Percentiles rank a stretch among this genome's conserved stretches.
These are phyloP conservation scores for Cladosporium phlei DNA, from an alignment of 2,329 filamentous ascomycete genomes.

Conservation along the genomic window DNA sequence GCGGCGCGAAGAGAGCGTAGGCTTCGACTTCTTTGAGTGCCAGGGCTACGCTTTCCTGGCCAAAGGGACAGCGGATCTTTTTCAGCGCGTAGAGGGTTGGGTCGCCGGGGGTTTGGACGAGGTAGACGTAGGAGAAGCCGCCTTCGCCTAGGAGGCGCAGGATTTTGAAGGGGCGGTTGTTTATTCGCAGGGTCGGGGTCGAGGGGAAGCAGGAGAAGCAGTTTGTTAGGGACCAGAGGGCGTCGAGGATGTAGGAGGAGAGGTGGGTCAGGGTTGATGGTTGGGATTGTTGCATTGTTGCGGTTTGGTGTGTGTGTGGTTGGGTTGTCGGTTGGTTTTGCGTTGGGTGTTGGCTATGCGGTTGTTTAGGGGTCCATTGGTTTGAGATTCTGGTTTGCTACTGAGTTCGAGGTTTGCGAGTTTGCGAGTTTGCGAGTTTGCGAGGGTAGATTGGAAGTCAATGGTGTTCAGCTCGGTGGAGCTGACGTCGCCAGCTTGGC, in stretches of 20 bases:
- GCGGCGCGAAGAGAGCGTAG: constrained; percentile 80
- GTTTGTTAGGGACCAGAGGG: constrained; percentile 86
- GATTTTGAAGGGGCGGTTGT: constrained; percentile 92
- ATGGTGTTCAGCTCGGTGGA: too few species aligned
- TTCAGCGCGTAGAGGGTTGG: constrained; percentile 90
- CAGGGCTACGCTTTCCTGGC: constrained; percentile 88
- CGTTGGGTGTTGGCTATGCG: background rate
- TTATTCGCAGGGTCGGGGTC: constrained; percentile 91
- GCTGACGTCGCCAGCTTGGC: constrained; percentile 7
- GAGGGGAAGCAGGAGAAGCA: constrained; percentile 96
- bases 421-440: too few species aligned
- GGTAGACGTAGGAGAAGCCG: constrained; percentile 98
- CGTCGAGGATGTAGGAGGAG: constrained; percentile 68
- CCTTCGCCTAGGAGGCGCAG: constrained; percentile 91
- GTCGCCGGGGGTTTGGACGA: constrained; percentile 83
- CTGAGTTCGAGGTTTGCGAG: background rate
- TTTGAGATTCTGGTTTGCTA: background rate
- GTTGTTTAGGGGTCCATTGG: background rate
- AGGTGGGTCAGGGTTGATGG: constrained; percentile 29
- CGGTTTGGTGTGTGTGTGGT: background rate
- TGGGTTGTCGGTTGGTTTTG: background rate
- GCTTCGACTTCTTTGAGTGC: constrained; percentile 97
- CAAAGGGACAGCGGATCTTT: constrained; percentile 98
- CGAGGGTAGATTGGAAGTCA: too few species aligned
- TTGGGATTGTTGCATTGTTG: constrained; percentile 19